Evolutionary conservation across 306 rosid genomes (phyloP).

Genomic region (Nissolia schottii): DNA sequence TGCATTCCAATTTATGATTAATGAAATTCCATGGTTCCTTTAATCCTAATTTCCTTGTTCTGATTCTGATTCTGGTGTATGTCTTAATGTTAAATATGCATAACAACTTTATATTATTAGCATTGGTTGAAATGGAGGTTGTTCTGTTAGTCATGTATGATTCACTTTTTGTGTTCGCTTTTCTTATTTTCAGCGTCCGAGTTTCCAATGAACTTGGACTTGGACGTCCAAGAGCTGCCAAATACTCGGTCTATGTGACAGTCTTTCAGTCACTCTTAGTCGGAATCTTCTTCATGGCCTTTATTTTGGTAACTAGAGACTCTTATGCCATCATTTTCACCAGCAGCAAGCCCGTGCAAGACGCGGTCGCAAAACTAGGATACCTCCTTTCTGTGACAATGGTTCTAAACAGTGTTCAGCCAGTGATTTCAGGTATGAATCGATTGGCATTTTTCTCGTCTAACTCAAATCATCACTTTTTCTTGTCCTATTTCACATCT

Average conservation of each 20-base stretch:
- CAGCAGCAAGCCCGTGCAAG: slow-evolving; percentile 38
- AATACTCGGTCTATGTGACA: slow-evolving; percentile 66
- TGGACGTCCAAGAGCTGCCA: slow-evolving; percentile 73
- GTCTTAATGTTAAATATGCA: neutral
- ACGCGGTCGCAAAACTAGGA: slow-evolving; percentile 56
- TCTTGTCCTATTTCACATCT: neutral
- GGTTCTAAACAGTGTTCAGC: slow-evolving; percentile 84
- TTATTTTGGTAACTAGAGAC: slow-evolving; percentile 48
- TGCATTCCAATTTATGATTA: neutral
- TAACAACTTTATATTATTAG: neutral
- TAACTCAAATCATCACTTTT: neutral
- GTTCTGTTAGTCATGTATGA: slow-evolving; percentile 1
- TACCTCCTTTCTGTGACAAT: slow-evolving; percentile 67
- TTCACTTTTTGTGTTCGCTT: slow-evolving; percentile 5
- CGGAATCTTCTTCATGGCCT: slow-evolving; percentile 51
- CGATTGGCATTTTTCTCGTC: neutral
- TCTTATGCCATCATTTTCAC: slow-evolving; percentile 62
- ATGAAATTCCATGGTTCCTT: neutral
- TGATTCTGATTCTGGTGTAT: neutral
- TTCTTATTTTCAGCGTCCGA: slow-evolving; percentile 32
- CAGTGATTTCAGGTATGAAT: slow-evolving; percentile 72
- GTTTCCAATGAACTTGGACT: slow-evolving; percentile 59
- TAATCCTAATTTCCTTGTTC: neutral
- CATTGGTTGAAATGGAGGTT: neutral
- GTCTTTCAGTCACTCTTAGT: slow-evolving; percentile 62